Percentiles rank a stretch among this genome's conserved stretches.
These are phyloP conservation scores for Aspergillus quadrilineatus DNA, from an alignment of 2,329 filamentous ascomycete species.

Conservation along the genomic window DNA sequence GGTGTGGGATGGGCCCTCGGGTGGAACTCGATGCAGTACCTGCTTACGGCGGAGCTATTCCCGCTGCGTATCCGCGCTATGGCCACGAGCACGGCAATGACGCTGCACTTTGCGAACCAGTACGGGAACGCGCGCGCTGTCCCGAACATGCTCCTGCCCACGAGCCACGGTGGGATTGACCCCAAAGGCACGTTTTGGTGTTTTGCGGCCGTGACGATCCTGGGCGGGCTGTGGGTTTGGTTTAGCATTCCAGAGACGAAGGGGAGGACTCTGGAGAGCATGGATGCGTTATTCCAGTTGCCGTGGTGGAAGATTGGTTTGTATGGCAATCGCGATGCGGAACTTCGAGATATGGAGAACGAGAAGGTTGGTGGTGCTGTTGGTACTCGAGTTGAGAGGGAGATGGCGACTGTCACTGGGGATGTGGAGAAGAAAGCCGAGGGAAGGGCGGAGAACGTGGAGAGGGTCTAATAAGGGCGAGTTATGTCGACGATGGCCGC, in stretches of 20 bases:
- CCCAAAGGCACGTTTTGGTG: slow-evolving; percentile 63
- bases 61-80: slow-evolving; percentile 71
- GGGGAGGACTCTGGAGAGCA: slow-evolving; percentile 56
- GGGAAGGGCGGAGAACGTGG: no score
- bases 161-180: slow-evolving; percentile 55
- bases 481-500: no score
- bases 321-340: slow-evolving; percentile 25
- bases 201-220: slow-evolving; percentile 62
- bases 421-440: no score
- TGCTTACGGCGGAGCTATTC: slow-evolving; percentile 75
- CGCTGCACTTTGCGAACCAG: slow-evolving; percentile 74
- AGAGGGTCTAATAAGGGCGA: no score
- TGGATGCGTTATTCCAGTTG: slow-evolving; percentile 70
- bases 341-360: no score
- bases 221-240: slow-evolving; percentile 65
- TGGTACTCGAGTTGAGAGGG: no score
- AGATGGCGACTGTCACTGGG: no score
- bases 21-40: slow-evolving; percentile 76
- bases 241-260: slow-evolving; percentile 66
- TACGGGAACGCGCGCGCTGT: slow-evolving; percentile 75
- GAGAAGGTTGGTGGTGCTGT: no score
- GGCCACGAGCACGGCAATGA: slow-evolving; percentile 71
- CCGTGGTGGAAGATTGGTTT: slow-evolving; percentile 73
- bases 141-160: slow-evolving; percentile 66
- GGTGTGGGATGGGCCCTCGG: slow-evolving; percentile 69